Evolutionary conservation across 305 asterid genomes (phyloP).

Genomic region (Fraxinus dipetala): DNA sequence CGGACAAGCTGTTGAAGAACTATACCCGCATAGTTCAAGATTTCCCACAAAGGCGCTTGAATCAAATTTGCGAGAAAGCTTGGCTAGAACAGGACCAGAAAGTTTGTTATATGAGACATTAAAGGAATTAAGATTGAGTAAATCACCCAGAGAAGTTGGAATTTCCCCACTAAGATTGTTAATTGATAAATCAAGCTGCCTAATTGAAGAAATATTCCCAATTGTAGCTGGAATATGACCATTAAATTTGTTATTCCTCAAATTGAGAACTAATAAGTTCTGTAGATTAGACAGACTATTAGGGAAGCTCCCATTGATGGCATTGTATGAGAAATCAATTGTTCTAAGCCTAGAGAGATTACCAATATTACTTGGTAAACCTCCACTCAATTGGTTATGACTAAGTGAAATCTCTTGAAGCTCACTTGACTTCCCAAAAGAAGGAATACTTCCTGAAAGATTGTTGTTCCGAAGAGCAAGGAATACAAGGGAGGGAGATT

Average conservation of each 20-base stretch:
- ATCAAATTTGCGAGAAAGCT: constrained; percentile 55
- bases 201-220: constrained; percentile 51
- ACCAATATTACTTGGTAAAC: constrained; percentile 41
- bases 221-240: constrained; percentile 49
- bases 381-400: constrained; percentile 44
- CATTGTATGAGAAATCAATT: constrained; percentile 54
- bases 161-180: constrained; percentile 62
- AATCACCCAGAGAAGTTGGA: constrained; percentile 52
- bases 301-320: constrained; percentile 56
- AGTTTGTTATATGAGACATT: constrained; percentile 76
- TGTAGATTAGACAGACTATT: constrained; percentile 40
- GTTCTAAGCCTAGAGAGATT: constrained; percentile 39
- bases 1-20: constrained; percentile 49
- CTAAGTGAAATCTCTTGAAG: constrained; percentile 40
- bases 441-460: constrained; percentile 61
- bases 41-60: constrained; percentile 71
- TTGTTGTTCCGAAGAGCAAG: constrained; percentile 59
- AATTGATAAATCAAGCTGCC: constrained; percentile 56
- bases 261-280: constrained; percentile 52
- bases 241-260: constrained; percentile 43
- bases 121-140: constrained; percentile 54
- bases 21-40: constrained; percentile 69
- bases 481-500: constrained; percentile 50
- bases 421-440: constrained; percentile 34
- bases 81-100: constrained; percentile 63